phyloP scores from a whole-genome alignment of 1,284 basidiomycete species.

The Hemileia vastatrix region DNA sequence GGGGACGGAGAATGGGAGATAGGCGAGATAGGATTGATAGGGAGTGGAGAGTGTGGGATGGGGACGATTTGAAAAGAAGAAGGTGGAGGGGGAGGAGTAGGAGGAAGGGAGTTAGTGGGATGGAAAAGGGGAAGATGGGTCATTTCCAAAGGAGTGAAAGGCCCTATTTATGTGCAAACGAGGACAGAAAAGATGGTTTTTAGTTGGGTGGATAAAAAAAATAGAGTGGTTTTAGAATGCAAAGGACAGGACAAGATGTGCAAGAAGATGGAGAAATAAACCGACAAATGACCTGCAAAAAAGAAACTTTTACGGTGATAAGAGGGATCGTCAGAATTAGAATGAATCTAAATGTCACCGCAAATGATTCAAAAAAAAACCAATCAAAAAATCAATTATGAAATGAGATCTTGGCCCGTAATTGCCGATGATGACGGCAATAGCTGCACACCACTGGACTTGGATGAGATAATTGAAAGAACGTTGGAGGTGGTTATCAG shows the following conservation, averaged over 20 bases:
- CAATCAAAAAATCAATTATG: not conserved
- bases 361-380: no score
- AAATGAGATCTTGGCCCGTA: not conserved
- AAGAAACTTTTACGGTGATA: no score
- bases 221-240: no score
- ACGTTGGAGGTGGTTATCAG: not conserved
- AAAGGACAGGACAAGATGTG: no score
- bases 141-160: no score
- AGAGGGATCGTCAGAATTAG: no score
- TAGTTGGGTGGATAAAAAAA: no score
- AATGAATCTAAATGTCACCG: no score
- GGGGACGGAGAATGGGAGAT: not conserved
- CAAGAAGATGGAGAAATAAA: no score
- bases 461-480: not conserved
- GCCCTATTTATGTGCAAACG: no score
- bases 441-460: not conserved
- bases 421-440: not conserved
- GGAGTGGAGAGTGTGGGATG: conserved; percentile 24
- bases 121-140: not conserved
- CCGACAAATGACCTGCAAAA: no score
- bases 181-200: no score
- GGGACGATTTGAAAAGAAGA: conserved; percentile 36
- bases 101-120: conserved; percentile 23
- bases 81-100: conserved; percentile 36
- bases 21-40: not conserved